Percentiles rank a stretch among this genome's conserved stretches.
Conservation (phyloP, 2,329 filamentous ascomycete genomes). For the Chalara sp. region DNA sequence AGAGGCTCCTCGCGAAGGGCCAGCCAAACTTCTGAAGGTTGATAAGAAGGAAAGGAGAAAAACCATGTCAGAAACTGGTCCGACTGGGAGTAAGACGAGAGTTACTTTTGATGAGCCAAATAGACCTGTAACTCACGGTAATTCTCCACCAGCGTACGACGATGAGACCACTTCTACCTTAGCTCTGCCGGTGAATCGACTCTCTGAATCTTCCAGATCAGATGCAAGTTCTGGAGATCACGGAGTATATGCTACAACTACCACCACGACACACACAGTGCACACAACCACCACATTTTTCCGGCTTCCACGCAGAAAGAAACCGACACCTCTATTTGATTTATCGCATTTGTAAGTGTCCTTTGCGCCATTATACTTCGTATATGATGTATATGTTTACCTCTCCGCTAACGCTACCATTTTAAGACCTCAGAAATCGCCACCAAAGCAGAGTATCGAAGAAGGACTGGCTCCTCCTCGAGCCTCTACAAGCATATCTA, state of each 20-base stretch:
- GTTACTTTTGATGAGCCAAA: conserved; percentile 58
- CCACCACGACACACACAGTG: conserved; percentile 56
- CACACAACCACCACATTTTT: conserved; percentile 70
- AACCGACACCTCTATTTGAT: conserved; percentile 64
- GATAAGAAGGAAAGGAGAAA: conserved; percentile 37
- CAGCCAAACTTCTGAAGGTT: conserved; percentile 11
- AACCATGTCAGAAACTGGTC: conserved; percentile 28
- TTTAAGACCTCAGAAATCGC: conserved; percentile 58
- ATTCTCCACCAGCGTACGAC: conserved; percentile 49
- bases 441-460: conserved; percentile 29
- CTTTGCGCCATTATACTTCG: not conserved
- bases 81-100: conserved; percentile 30
- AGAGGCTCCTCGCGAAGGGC: conserved; percentile 11
- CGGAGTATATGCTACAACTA: conserved; percentile 48
- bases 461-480: conserved; percentile 31
- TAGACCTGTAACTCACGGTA: conserved; percentile 37
- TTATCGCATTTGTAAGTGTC: conserved; percentile 61
- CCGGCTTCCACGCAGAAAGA: conserved; percentile 69
- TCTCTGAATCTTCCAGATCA: conserved; percentile 85
- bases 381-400: not conserved
- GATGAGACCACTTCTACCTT: conserved; percentile 56
- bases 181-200: conserved; percentile 55
- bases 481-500: conserved; percentile 37
- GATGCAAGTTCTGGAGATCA: conserved; percentile 74
- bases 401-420: not conserved